Evolutionary conservation across 2,329 filamentous ascomycete genomes (phyloP).

Genomic region (Exophiala phaeomuriformis): DNA sequence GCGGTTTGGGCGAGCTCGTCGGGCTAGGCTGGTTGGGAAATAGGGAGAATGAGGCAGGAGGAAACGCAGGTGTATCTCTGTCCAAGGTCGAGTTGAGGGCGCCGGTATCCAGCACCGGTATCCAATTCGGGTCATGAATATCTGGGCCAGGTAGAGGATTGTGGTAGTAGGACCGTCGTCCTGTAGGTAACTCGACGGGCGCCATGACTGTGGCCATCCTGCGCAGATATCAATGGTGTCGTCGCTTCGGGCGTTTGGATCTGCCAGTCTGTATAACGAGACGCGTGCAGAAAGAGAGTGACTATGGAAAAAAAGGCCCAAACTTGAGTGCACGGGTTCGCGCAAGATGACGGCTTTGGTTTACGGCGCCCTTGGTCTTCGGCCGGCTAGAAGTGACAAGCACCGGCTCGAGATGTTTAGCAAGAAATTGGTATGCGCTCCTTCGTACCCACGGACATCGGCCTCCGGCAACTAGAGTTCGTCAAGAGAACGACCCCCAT

Average conservation of each 20-base stretch:
- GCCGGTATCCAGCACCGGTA: constrained; percentile 20
- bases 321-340: background rate
- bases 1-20: constrained; percentile 14
- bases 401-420: background rate
- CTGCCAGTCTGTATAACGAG: background rate
- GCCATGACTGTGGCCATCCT: constrained; percentile 18
- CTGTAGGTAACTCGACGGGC: constrained; percentile 23
- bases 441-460: background rate
- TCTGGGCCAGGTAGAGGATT: constrained; percentile 16
- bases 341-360: too few relatives aligned
- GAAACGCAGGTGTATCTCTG: constrained; percentile 15
- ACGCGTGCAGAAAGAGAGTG: background rate
- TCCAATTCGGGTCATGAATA: constrained; percentile 26
- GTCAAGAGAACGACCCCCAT: background rate
- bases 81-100: constrained; percentile 15
- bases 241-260: background rate
- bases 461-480: background rate
- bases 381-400: background rate
- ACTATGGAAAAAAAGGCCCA: background rate
- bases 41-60: constrained; percentile 15
- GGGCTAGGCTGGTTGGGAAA: constrained; percentile 12
- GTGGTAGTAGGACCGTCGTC: constrained; percentile 20
- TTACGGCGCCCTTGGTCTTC: background rate
- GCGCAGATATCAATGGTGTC: background rate
- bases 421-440: background rate